phyloP scores from a whole-genome alignment of 208 protist species.

The Leishmania guyanensis region DNA sequence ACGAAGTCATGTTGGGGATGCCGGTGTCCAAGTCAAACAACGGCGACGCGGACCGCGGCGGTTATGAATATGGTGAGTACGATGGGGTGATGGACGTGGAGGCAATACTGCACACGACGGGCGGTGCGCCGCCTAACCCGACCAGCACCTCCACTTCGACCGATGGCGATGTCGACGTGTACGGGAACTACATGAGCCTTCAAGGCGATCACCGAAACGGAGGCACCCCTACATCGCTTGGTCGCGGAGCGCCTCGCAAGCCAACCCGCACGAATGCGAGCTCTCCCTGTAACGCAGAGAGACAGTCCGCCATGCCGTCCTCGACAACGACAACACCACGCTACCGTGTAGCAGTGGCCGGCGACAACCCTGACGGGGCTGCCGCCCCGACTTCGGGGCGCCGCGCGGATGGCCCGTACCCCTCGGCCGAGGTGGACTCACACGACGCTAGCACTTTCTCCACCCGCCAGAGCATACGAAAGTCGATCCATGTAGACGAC shows the following conservation, averaged over 20 bases:
- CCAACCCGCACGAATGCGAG: neutral
- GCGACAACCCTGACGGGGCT: neutral
- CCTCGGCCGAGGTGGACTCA: neutral
- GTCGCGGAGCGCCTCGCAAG: conserved; percentile 7
- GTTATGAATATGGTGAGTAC: conserved; percentile 31
- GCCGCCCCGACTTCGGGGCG: neutral
- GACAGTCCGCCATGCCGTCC: neutral
- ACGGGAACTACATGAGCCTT: conserved; percentile 3
- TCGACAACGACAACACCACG: neutral
- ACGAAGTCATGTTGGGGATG: conserved; percentile 2
- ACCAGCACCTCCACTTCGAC: neutral
- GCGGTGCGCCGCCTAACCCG: neutral
- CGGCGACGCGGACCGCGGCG: neutral
- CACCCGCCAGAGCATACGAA: conserved; percentile 5
- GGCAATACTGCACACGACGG: conserved; percentile 14
- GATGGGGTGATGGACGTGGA: conserved; percentile 32
- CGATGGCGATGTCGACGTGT: neutral
- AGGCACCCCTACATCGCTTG: neutral
- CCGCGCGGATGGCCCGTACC: neutral
- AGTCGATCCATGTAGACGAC: neutral
- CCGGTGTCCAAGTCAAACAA: conserved; percentile 2
- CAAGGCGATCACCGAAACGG: neutral
- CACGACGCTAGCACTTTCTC: neutral
- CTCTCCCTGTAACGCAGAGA: neutral
- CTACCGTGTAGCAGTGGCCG: neutral